Conservation (phyloP, 768 basidiomycete genomes). For the Amanita thiersii region DNA sequence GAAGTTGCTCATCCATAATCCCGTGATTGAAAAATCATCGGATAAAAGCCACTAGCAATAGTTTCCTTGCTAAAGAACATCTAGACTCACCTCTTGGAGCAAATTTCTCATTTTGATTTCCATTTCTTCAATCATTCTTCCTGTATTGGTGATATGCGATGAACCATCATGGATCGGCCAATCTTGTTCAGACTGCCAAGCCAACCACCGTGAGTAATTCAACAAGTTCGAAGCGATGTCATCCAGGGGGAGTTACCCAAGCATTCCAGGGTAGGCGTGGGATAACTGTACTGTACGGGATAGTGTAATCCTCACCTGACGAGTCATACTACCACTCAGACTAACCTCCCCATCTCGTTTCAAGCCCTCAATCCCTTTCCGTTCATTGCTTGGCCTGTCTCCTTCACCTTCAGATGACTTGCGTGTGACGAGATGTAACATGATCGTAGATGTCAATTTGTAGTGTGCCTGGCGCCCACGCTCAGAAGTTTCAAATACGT, state of each 20-base stretch:
- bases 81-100: constrained; percentile 63
- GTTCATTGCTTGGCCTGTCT: constrained; percentile 28
- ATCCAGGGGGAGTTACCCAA: background rate
- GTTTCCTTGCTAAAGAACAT: no score
- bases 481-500: constrained; percentile 94
- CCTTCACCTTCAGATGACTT: constrained; percentile 26
- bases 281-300: background rate
- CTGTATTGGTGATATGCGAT: constrained; percentile 91
- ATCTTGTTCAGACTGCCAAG: constrained; percentile 72
- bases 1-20: background rate
- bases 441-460: constrained; percentile 94
- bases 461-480: constrained; percentile 91
- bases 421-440: constrained; percentile 80
- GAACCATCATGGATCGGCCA: constrained; percentile 70
- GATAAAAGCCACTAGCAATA: constrained; percentile 1
- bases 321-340: constrained; percentile 94
- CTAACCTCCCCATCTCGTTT: constrained; percentile 70
- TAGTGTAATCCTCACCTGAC: constrained; percentile 57
- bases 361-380: constrained; percentile 32
- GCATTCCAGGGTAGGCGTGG: background rate
- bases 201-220: constrained; percentile 3
- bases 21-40: background rate
- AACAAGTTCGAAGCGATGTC: background rate
- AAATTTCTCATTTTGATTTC: constrained; percentile 98
- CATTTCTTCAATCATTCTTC: constrained; percentile 96